A percentile compares a stretch with the other conserved stretches of the same genome.
Evolutionary conservation across 495 filamentous ascomycete genomes (phyloP).

Genomic region (Pyrenopolyporus hunteri): DNA sequence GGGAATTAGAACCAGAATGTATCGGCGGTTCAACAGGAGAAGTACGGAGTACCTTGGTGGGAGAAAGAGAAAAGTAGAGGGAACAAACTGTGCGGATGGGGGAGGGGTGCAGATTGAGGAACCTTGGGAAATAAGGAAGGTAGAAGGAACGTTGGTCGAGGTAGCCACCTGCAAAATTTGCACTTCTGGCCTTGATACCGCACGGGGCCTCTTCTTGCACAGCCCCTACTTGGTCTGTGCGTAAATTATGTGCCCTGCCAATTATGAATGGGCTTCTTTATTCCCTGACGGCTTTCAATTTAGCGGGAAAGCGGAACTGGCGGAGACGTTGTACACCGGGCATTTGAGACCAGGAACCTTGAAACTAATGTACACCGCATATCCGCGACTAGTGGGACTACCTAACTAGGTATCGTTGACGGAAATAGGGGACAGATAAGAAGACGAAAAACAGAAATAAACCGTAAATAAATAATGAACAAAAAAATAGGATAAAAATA

Average conservation of each 20-base stretch:
- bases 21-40: slow-evolving; percentile 19
- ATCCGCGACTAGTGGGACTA: no score
- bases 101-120: slow-evolving; percentile 28
- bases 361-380: no score
- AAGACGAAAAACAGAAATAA: not conserved
- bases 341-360: no score
- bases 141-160: slow-evolving; percentile 30
- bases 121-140: slow-evolving; percentile 20
- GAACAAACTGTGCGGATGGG: slow-evolving; percentile 36
- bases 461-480: not conserved
- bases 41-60: slow-evolving; percentile 33
- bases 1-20: slow-evolving; percentile 26
- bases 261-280: slow-evolving; percentile 11
- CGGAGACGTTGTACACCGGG: no score
- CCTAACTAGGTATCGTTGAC: no score
- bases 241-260: no score
- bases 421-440: not conserved
- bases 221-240: slow-evolving; percentile 17
- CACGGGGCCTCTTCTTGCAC: slow-evolving; percentile 18
- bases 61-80: slow-evolving; percentile 34
- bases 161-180: slow-evolving; percentile 26
- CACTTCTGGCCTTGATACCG: slow-evolving; percentile 13
- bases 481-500: not conserved
- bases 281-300: no score
- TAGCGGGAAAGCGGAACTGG: no score